Conservation (phyloP, 2,329 filamentous ascomycete species). For the Colletotrichum plurivorum region DNA sequence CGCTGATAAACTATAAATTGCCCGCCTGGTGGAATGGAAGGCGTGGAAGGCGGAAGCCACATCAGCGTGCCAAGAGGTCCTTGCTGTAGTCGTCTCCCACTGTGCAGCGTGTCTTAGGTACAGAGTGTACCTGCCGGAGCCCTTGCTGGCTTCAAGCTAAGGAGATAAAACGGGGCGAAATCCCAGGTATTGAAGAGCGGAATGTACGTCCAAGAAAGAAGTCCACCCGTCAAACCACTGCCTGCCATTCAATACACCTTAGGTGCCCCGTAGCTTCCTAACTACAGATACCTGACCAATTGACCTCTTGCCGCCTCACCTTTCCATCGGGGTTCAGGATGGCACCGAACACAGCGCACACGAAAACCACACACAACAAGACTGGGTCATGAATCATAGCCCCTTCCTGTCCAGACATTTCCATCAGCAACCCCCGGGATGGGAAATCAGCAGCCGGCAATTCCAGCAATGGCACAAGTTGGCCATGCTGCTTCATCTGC, state of each 20-base stretch:
- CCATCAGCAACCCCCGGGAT: neutral
- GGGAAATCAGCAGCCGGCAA: neutral
- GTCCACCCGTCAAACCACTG: constrained; percentile 26
- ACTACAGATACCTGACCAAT: neutral
- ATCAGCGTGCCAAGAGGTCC: constrained; percentile 27
- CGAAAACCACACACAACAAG: neutral
- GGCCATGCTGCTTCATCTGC: constrained; percentile 21
- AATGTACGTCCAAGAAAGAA: constrained; percentile 20
- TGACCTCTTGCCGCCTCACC: no score
- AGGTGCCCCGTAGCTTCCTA: neutral
- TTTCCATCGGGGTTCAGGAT: neutral
- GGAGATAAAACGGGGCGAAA: constrained; percentile 15
- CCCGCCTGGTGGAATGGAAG: constrained; percentile 5
- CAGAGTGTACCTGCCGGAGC: no score
- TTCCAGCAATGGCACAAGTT: constrained; percentile 10
- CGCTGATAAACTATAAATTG: constrained; percentile 2
- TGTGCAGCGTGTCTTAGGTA: no score
- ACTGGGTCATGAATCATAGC: constrained; percentile 9
- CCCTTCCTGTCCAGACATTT: neutral
- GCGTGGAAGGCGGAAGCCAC: constrained; percentile 34
- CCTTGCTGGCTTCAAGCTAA: constrained; percentile 2
- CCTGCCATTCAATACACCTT: neutral
- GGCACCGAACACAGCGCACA: neutral
- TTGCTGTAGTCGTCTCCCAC: constrained; percentile 21
- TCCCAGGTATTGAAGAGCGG: constrained; percentile 19